A percentile compares a stretch with the other conserved stretches of the same genome.
Evolutionary conservation across 23 red algal genomes (phyloP).

Genomic region (Gracilariopsis chorda): DNA sequence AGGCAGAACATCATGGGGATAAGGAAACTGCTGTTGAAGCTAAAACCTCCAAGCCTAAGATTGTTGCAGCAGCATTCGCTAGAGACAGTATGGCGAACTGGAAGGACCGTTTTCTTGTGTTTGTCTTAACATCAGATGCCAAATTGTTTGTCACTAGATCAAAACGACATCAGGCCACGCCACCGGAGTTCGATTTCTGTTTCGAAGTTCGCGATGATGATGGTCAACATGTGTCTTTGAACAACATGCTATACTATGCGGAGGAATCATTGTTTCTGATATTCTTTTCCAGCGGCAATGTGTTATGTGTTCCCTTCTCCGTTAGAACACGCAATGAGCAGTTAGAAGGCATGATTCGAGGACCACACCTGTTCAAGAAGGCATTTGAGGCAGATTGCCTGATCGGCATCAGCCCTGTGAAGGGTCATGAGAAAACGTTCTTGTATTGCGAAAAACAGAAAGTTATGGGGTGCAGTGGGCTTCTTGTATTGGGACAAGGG

Average conservation of each 20-base stretch:
- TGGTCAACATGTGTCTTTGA: background rate
- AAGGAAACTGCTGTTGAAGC: too few species aligned
- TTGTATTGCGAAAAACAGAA: constrained; percentile 17
- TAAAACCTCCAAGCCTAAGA: background rate
- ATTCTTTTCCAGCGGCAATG: background rate
- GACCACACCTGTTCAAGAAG: constrained; percentile 4
- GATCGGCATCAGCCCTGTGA: background rate
- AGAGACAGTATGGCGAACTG: background rate
- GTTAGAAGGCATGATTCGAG: background rate
- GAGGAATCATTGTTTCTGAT: constrained; percentile 24
- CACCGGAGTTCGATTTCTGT: background rate
- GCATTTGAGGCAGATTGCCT: background rate
- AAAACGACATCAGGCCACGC: background rate
- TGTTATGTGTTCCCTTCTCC: constrained; percentile 14
- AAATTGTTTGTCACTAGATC: background rate
- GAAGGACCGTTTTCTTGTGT: background rate
- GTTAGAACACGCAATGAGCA: background rate
- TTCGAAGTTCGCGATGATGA: constrained; percentile 1
- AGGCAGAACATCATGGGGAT: background rate
- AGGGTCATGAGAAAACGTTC: constrained; percentile 8
- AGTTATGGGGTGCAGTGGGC: background rate
- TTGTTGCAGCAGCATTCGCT: background rate
- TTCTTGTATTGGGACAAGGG: background rate
- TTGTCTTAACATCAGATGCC: constrained; percentile 28
- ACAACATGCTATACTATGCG: constrained; percentile 1